These are phyloP conservation scores for Trichoderma aggressivum DNA, from an alignment of 2,329 filamentous ascomycete species.

Conservation along the genomic window DNA sequence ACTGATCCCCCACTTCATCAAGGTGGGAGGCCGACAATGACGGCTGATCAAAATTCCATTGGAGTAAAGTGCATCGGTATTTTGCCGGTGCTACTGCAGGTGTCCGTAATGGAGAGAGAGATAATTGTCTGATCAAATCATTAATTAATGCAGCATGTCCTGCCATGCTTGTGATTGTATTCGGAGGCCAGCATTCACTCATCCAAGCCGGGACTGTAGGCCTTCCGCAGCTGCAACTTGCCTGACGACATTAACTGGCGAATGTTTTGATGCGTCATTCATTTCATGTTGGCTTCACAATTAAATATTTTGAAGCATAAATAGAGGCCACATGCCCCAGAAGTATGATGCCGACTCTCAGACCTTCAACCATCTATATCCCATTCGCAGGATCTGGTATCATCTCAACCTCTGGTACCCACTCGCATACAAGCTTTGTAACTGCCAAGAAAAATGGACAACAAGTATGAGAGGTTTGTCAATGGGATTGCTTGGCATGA, in stretches of 20 bases:
- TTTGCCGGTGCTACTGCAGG: background rate
- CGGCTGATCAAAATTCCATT: background rate
- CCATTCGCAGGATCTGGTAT: too few species aligned
- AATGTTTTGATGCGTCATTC: background rate
- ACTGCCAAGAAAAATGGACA: background rate
- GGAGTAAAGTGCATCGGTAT: background rate
- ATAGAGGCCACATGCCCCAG: background rate
- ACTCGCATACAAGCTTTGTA: background rate
- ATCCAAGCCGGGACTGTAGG: background rate
- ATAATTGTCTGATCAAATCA: background rate
- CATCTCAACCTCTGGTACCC: too few species aligned
- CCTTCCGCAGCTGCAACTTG: background rate
- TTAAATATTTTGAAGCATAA: background rate
- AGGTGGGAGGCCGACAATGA: background rate
- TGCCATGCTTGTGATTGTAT: background rate
- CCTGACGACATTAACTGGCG: background rate
- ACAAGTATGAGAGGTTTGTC: background rate
- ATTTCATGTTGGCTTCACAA: background rate
- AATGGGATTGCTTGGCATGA: background rate
- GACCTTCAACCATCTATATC: too few species aligned
- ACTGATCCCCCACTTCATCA: background rate
- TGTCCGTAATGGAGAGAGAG: background rate
- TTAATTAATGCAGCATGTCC: background rate
- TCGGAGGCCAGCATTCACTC: background rate
- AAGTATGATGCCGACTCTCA: background rate